Evolutionary conservation across 108 stramenopile genomes (phyloP), one percentile per base, ranked within the genome.

Genomic region (Discostella pseudostelligera): DNA sequence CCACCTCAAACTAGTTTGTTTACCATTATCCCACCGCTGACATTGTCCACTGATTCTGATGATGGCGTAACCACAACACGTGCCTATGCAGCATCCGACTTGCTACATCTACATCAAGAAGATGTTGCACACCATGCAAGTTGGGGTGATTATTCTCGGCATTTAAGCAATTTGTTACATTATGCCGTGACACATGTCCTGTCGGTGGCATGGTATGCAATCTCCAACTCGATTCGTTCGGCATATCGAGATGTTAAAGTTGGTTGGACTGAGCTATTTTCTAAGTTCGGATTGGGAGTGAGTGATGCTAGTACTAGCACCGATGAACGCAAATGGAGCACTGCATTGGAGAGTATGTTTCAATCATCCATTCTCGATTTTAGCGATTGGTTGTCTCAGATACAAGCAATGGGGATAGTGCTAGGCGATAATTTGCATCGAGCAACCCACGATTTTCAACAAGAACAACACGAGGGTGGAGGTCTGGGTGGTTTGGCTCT

Each of bases 131-230:
- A 74, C 0, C 59, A 75, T 44, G 65, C 69, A 53, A 56, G 60
- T 13, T 76, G 75, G 75, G 54, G 21, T 3, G 57, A 37, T 20
- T 76, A 76, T 63, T 64, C 49, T 8, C 55, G 22, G 17, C 65
- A 76, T 64, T 24, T 67, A 21, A 14, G 56, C 7, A 13, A 16
- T 43, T 10, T 68, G 29, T 14, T 51, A 3, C 39, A 36, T 39
- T 20, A 53, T 50, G 54, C 61, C 17, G 29, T 67, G 21, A 10
- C 21, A 5, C 62, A 69, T 65, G 48, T 19, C 10, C 2, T 53
- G 3, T 68, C 61, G 0, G 75, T 76, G 12, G 32, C 54, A 21
- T 76, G 75, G 67, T 76, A 76, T 69, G 67, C 67, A 29, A 21
- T 69, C 17, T 57, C 54, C 25, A 64, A 76, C 40, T 44, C 75